Conservation (phyloP, 2,329 filamentous ascomycete genomes). For the Arthrobotrys sphaeroides region DNA sequence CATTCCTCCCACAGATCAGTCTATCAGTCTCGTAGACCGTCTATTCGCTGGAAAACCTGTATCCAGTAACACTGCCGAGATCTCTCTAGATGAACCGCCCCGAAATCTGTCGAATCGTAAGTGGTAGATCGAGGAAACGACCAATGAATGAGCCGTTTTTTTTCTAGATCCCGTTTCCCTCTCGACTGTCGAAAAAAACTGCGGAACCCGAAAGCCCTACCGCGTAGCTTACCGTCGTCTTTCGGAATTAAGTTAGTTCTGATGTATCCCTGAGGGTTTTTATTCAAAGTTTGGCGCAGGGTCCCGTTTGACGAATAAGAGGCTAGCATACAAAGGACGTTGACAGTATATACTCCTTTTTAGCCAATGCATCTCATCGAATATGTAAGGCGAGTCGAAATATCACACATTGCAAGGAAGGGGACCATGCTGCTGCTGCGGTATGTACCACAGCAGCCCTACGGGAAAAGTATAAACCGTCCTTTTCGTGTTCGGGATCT, state of each 20-base stretch:
- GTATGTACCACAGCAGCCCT: constrained; percentile 27
- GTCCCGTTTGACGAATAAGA: constrained; percentile 27
- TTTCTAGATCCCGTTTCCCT: constrained; percentile 8
- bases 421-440: not conserved
- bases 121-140: not conserved
- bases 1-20: not conserved
- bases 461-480: constrained; percentile 13
- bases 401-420: constrained; percentile 23
- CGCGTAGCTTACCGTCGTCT: constrained; percentile 45
- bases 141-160: not conserved
- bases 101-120: constrained; percentile 18
- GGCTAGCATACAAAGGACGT: not conserved
- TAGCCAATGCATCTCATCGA: constrained; percentile 26
- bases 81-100: constrained; percentile 11
- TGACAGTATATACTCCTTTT: constrained; percentile 11
- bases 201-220: constrained; percentile 42
- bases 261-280: constrained; percentile 2
- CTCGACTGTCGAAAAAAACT: constrained; percentile 21
- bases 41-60: constrained; percentile 10
- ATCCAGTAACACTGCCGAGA: constrained; percentile 9
- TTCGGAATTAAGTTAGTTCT: constrained; percentile 23
- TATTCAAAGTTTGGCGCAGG: not conserved
- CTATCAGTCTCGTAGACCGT: not conserved
- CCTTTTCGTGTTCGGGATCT: not conserved
- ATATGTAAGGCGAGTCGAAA: constrained; percentile 32